Percentiles rank a stretch among this genome's conserved stretches.
These are phyloP conservation scores for Striga hermonthica DNA, from an alignment of 305 asterid species.

Conservation along the genomic window DNA sequence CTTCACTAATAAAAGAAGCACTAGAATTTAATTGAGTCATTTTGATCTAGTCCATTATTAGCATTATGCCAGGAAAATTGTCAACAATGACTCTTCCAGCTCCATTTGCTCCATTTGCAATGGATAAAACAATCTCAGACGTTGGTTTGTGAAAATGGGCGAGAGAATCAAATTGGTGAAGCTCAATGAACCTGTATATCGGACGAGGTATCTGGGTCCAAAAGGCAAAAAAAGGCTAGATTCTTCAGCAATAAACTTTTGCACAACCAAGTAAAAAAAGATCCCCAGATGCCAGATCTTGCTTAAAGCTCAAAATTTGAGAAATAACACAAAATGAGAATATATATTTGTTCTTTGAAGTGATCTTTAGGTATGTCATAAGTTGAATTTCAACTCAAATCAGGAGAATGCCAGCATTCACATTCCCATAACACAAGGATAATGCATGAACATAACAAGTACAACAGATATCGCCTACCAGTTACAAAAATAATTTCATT, in stretches of 20 bases:
- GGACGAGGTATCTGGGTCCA: constrained; percentile 1
- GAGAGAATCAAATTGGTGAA: constrained; percentile 13
- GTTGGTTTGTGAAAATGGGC: constrained; percentile 5
- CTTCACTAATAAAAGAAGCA: too few relatives aligned
- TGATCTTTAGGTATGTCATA: constrained; percentile 6
- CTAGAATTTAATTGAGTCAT: too few relatives aligned
- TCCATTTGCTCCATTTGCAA: too few relatives aligned
- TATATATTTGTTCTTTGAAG: constrained; percentile 9
- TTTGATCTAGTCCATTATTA: too few relatives aligned
- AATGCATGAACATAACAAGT: not conserved
- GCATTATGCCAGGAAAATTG: too few relatives aligned
- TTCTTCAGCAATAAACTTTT: constrained; percentile 7
- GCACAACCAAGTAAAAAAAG: constrained; percentile 12
- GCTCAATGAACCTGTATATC: constrained; percentile 7
- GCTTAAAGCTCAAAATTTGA: constrained; percentile 1
- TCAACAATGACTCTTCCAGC: too few relatives aligned
- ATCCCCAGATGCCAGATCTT: constrained; percentile 6
- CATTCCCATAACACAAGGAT: constrained; percentile 1
- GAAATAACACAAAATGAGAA: constrained; percentile 10
- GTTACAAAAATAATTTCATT: not conserved
- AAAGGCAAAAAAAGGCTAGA: constrained; percentile 18
- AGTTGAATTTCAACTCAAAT: constrained; percentile 9
- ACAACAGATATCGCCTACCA: not conserved
- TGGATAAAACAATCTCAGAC: constrained; percentile 17
- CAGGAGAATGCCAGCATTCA: not conserved